These are phyloP conservation scores for Cutaneotrichosporon cutaneum DNA, from an alignment of 1,284 basidiomycete genomes.

Conservation along the genomic window DNA sequence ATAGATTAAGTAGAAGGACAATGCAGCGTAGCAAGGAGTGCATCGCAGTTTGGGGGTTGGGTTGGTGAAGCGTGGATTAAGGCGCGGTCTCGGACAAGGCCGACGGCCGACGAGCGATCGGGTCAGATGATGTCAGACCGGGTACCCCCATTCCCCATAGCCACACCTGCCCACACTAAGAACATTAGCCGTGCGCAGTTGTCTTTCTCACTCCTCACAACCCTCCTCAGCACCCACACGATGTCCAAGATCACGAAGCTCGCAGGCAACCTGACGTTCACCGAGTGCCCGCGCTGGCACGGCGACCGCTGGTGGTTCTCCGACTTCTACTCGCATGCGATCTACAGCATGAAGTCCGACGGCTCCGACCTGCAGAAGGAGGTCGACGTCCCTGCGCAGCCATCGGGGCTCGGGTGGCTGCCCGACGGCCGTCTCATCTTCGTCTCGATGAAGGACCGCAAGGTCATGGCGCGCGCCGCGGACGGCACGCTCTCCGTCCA, in stretches of 20 bases:
- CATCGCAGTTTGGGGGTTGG: no score
- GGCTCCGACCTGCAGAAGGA: constrained; percentile 12
- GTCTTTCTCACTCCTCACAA: neutral
- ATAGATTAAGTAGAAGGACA: neutral
- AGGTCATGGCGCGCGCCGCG: constrained; percentile 1
- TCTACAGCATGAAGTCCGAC: constrained; percentile 11
- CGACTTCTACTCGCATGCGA: constrained; percentile 16
- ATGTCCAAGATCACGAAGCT: constrained; percentile 6
- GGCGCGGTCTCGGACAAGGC: no score
- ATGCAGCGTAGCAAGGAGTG: neutral
- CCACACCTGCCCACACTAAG: no score
- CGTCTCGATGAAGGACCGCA: constrained; percentile 16
- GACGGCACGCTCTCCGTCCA: constrained; percentile 2
- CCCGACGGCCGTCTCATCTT: constrained; percentile 7
- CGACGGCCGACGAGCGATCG: no score
- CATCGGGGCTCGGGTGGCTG: constrained; percentile 17
- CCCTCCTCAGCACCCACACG: neutral
- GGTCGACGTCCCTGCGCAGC: constrained; percentile 5
- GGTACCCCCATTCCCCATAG: no score
- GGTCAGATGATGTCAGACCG: no score
- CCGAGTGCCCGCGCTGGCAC: constrained; percentile 18
- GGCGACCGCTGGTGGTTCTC: constrained; percentile 16
- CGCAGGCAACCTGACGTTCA: constrained; percentile 11
- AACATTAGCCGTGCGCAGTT: no score
- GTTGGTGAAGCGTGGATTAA: no score